Percentiles rank a stretch among this genome's conserved stretches.
These are phyloP conservation scores for Trametes sp. DNA, from an alignment of 1,284 basidiomycete species.

Conservation along the genomic window DNA sequence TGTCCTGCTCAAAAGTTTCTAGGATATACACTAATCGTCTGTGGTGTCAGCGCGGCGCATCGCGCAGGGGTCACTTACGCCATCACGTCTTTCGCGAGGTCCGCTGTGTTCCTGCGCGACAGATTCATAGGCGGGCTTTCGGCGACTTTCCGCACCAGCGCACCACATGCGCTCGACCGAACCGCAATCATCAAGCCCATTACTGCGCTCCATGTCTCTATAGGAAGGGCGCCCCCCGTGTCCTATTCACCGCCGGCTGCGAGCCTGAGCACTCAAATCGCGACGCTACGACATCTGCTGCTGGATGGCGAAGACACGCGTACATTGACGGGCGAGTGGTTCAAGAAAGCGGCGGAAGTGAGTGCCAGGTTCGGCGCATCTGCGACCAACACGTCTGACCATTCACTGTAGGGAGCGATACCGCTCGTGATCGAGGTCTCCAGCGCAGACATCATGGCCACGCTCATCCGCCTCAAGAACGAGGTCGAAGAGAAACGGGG, in stretches of 20 bases:
- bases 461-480: conserved; percentile 75
- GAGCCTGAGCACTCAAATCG: conserved; percentile 61
- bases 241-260: conserved; percentile 40
- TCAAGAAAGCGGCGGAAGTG: conserved; percentile 66
- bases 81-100: conserved; percentile 66
- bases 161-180: conserved; percentile 66
- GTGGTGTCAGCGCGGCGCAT: conserved; percentile 58
- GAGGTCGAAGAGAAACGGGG: conserved; percentile 71
- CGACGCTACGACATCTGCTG: conserved; percentile 56
- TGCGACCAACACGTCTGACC: not conserved
- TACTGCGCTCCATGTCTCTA: conserved; percentile 75
- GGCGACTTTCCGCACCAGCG: conserved; percentile 60
- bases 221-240: conserved; percentile 54
- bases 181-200: conserved; percentile 74
- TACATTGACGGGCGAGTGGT: conserved; percentile 52
- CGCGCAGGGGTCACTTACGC: conserved; percentile 66
- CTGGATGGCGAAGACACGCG: conserved; percentile 53
- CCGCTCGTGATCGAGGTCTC: conserved; percentile 59
- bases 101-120: conserved; percentile 67
- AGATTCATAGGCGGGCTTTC: conserved; percentile 64
- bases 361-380: conserved; percentile 24
- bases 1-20: conserved; percentile 37
- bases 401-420: conserved; percentile 39
- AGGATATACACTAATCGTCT: not conserved
- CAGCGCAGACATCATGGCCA: conserved; percentile 66